Evolutionary conservation across 2,329 filamentous ascomycete species (phyloP), one percentile per base, ranked within the genome.

Genomic region (Monosporascus ibericus): DNA sequence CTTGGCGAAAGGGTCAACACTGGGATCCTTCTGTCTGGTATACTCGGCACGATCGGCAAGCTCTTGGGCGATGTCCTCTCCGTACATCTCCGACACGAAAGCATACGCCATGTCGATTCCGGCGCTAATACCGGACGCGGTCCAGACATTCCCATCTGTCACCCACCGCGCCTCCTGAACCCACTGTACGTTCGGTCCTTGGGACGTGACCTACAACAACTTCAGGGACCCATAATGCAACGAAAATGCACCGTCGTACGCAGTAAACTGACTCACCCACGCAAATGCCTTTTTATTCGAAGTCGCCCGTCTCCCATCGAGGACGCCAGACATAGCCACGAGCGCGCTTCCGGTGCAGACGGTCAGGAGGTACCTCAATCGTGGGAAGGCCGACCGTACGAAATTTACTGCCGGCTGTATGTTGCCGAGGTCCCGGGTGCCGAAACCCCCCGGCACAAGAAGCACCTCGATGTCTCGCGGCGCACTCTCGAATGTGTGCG

Each of bases 301-400:
- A 3, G 86, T 89, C 4, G 84, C 86, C 17, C 74, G 69, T 55
- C 70, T 72, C 0, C 81, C 80, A 54, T 87, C 76, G 30, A 90
- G 64, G 2, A 87, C 65, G 0, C 85, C 85, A 0, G 83, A 72
- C 44, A 72, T 69, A 0, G 85, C 85, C 0, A 80, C 73, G 5
- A 87, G 66, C 3, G 77, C 77, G 5, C 80, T 74, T 0, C 86
- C 86, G 2, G 84, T 89, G 65, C 86, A 89, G 1, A 89, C 75
- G 0, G 84, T 86, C 44, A 89, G 71, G 14, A 86, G 61, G 57
- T 80, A 79, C 56, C 77, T 69, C 24, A 86, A 63, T 4, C 65
- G 66, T 0, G 77, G 74, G 59, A 73, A 80, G n/a, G 65, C 62
- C 1, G 65, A 64, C 27, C 63, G 60, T 42, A 84, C 66, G 59